Evolutionary conservation across 179 eudicot genomes (phyloP).

Genomic region (Nepenthes alata): DNA sequence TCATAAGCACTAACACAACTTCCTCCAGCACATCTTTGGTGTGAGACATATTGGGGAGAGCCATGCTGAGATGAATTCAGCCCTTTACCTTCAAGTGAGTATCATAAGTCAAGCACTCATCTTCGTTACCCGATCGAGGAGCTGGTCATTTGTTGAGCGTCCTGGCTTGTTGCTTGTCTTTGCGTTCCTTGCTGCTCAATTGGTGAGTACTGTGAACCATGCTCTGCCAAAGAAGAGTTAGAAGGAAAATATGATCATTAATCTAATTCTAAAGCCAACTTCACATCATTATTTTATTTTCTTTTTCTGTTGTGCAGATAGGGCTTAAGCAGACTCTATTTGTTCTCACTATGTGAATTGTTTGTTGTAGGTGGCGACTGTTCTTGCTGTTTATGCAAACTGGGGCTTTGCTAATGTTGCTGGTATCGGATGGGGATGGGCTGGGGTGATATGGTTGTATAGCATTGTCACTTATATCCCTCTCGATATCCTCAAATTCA

Average conservation of each 20-base stretch:
- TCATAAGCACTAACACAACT: neutral
- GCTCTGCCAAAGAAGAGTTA: too few species aligned
- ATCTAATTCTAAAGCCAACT: too few species aligned
- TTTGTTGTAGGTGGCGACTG: conserved; percentile 36
- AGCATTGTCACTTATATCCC: conserved; percentile 58
- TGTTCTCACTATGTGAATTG: too few species aligned
- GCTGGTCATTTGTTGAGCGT: conserved; percentile 71
- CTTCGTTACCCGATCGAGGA: conserved; percentile 79
- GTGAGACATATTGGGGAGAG: conserved; percentile 39
- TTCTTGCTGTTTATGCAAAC: conserved; percentile 54
- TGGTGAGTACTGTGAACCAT: conserved; percentile 29
- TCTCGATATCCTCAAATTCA: conserved; percentile 59
- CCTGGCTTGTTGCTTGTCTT: conserved; percentile 57
- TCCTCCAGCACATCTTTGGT: conserved; percentile 40
- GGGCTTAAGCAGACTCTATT: too few species aligned
- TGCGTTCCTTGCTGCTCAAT: conserved; percentile 68
- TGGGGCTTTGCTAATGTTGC: conserved; percentile 55
- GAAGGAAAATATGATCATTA: too few species aligned
- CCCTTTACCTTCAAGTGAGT: conserved; percentile 88
- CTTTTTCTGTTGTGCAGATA: too few species aligned
- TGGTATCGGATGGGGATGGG: conserved; percentile 85
- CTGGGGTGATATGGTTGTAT: conserved; percentile 60
- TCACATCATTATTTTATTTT: too few species aligned
- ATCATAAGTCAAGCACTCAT: conserved; percentile 84
- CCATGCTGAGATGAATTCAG: conserved; percentile 44